Percentiles rank a stretch among this genome's conserved stretches.
phyloP scores from a whole-genome alignment of 805 yeast genomes.

The Candida gorgasii region DNA sequence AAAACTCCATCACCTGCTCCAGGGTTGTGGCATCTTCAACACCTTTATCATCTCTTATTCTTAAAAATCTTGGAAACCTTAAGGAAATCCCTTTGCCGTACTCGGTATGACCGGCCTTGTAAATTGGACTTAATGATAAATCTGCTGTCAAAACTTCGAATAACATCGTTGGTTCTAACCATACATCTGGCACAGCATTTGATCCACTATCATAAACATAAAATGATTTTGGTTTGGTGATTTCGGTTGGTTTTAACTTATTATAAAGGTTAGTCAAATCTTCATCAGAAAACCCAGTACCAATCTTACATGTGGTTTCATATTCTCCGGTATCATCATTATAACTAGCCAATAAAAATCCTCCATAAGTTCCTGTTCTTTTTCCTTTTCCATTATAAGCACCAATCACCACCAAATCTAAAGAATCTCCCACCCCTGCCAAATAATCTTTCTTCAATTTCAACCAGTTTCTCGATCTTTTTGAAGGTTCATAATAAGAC shows the following conservation, averaged over 20 bases:
- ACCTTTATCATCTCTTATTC: constrained; percentile 82
- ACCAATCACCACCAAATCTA: constrained; percentile 91
- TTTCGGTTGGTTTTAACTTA: constrained; percentile 66
- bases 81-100: constrained; percentile 83
- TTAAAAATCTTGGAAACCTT: constrained; percentile 83
- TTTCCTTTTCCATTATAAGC: constrained; percentile 94
- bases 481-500: constrained; percentile 89
- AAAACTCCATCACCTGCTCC: constrained; percentile 81
- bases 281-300: constrained; percentile 94
- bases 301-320: constrained; percentile 95
- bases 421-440: constrained; percentile 93
- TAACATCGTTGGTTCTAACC: constrained; percentile 85
- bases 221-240: constrained; percentile 62
- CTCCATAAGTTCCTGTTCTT: constrained; percentile 94
- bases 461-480: constrained; percentile 93
- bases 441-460: constrained; percentile 93
- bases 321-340: constrained; percentile 89
- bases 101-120: constrained; percentile 76
- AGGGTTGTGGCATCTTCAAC: constrained; percentile 86
- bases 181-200: constrained; percentile 82
- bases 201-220: constrained; percentile 67
- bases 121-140: constrained; percentile 81
- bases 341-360: constrained; percentile 86
- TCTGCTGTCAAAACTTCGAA: constrained; percentile 94
- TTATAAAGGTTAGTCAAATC: constrained; percentile 61